Base-by-base conservation (phyloP, 2,329 filamentous ascomycete species). In the Rhexocercosporidium sp. region DNA sequence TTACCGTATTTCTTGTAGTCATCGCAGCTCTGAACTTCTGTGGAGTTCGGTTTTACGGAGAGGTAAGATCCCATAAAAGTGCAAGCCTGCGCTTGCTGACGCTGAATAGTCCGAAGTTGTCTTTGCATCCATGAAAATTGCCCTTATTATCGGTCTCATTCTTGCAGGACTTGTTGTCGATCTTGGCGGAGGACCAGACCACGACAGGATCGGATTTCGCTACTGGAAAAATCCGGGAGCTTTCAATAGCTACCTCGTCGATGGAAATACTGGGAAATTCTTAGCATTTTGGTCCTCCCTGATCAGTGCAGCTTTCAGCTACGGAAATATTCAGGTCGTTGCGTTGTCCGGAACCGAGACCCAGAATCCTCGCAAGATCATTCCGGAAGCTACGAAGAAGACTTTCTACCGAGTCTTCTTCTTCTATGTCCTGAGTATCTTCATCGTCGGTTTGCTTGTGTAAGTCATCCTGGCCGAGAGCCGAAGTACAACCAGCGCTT, bases 11-110 rank as follows among this genome's bases (percentile, higher is more conserved):
- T 79, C 79, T 91, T 5, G 81, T 90, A 34, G 68, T 81, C 64
- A 90, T 91, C 73, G 71, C 90, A 65, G 78, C 76, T 72, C 88
- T 91, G 81, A 92, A 92, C 77, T 88, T 87, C 76, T 90, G 90
- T 69, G 76, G 70, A 47, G 59, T 59, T 18, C 47, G 49, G 22
- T 27, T 66, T 2, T 66, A 62, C 41, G 64, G 64, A 62, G 64
- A 66, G 31, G 59, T 59, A 22, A 25, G 44, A 47, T 47, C 39
- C 8, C 14, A 44, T 44, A 12, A 44, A 5, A 44, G 14, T 44
- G 14, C 14, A 12, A 18, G 12, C 14, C 12, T 44, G 8, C 39
- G n/a, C 44, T 20, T 47, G 20, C n/a, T 20, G 18, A 37, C 20
- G 25, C 25, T 74, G 53, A 56, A 7, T 22, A 88, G 76, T 81